Evolutionary conservation across 352 stramenopile species (phyloP).

Genomic region (Blastocystis sp.): DNA sequence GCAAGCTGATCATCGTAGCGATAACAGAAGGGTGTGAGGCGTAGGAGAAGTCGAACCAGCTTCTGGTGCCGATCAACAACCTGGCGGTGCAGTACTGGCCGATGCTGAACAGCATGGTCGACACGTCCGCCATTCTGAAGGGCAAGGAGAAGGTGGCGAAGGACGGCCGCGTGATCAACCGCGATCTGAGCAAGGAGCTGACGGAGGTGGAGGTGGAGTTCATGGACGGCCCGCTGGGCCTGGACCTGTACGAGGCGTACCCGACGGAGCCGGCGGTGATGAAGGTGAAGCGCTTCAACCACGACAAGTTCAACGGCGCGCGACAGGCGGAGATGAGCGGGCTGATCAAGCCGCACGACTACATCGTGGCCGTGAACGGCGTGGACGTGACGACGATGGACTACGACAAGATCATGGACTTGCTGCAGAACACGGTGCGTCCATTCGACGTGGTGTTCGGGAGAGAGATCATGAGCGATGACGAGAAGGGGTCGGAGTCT

Average conservation of each 20-base stretch:
- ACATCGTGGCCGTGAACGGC: constrained; percentile 52
- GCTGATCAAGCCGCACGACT: constrained; percentile 53
- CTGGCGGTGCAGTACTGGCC: constrained; percentile 63
- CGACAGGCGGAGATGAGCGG: constrained; percentile 20
- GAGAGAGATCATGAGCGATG: constrained; percentile 44
- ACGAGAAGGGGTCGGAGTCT: background rate
- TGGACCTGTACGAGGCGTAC: constrained; percentile 54
- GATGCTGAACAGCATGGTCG: constrained; percentile 55
- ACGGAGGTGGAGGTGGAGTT: constrained; percentile 55
- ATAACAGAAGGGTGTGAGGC: background rate
- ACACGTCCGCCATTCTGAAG: constrained; percentile 43
- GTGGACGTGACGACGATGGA: constrained; percentile 55
- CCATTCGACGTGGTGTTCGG: constrained; percentile 59
- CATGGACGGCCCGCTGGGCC: constrained; percentile 40
- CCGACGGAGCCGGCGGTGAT: constrained; percentile 38
- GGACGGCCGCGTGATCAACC: constrained; percentile 40
- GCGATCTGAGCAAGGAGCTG: constrained; percentile 53
- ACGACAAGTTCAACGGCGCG: background rate
- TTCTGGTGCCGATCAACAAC: constrained; percentile 47
- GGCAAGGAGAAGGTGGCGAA: constrained; percentile 51
- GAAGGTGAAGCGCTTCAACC: constrained; percentile 61
- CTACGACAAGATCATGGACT: constrained; percentile 52
- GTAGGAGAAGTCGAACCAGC: constrained; percentile 4
- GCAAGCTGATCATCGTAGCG: constrained; percentile 13
- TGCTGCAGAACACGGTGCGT: constrained; percentile 12